phyloP scores from a whole-genome alignment of 768 basidiomycete genomes.

The Tulasnella sp. region DNA sequence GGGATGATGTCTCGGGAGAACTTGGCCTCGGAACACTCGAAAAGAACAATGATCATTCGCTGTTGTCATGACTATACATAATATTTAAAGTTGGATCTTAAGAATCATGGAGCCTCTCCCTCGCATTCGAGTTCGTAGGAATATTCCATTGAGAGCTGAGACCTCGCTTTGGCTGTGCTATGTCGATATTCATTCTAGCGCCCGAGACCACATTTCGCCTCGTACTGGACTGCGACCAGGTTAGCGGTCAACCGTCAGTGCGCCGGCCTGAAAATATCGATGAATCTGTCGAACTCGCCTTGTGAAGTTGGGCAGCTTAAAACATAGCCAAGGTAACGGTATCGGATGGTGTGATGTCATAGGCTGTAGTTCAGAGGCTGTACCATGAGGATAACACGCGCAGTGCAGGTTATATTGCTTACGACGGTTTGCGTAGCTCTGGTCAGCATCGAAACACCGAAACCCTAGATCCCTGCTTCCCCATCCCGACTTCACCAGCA shows the following conservation, averaged over 20 bases:
- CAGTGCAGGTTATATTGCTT: background rate
- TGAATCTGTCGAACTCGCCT: background rate
- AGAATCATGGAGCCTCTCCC: background rate
- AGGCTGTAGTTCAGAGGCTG: background rate
- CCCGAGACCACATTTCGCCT: background rate
- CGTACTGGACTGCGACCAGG: background rate
- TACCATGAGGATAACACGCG: background rate
- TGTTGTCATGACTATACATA: too few relatives aligned
- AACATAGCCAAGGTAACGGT: background rate
- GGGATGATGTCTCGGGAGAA: too few relatives aligned
- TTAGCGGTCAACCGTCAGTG: too few relatives aligned
- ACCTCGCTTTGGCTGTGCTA: background rate
- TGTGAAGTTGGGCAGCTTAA: background rate
- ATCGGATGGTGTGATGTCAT: background rate
- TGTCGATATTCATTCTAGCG: background rate
- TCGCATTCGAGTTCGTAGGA: background rate
- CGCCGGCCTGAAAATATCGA: background rate
- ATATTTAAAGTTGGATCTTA: background rate
- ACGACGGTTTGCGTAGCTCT: background rate
- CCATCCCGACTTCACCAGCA: background rate
- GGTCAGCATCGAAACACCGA: background rate
- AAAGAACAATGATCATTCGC: too few relatives aligned
- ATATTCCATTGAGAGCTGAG: background rate
- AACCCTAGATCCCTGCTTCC: background rate
- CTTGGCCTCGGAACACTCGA: too few relatives aligned